Evolutionary conservation across 257 asterid species (phyloP), one percentile per base, ranked within the genome.

Genomic region (Lithospermum erythrorhizon): DNA sequence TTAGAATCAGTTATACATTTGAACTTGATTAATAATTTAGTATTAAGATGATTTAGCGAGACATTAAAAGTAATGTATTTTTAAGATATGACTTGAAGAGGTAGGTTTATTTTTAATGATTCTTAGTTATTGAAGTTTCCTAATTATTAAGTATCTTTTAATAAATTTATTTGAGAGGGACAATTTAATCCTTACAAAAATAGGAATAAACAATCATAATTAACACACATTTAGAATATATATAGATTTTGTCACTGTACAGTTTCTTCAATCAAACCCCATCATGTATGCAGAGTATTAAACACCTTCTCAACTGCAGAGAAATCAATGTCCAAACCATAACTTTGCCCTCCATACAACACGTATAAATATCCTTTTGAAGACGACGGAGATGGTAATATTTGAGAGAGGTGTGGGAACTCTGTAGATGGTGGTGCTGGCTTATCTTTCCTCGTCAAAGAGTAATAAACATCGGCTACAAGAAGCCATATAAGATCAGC

Each of bases 401-500:
- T 60, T 64, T 73, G 67, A 14, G 68, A 24, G 21, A 91, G 49
- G 15, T 78, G 89, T 0, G 90, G 93, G 64, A 81, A 78, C 49
- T 82, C 90, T 0, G 68, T 21, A 6, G 74, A 61, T 0, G 95
- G 96, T 0, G 94, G 85, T 7, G 53, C 20, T 53, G 79, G 85
- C 47, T 41, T 21, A 23, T 75, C 79, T 45, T 55, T 73, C 74
- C 64, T 79, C 66, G 69, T 75, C 21, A 56, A 24, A 22, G 95
- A 84, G 77, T 84, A 93, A 75, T 93, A 83, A 62, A 93, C 90
- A 71, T 93, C 98, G 24, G 95, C 94, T 21, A 89, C 45, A 53
- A 93, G 97, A 67, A 93, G 79, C 98, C 98, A 93, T 64, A 88
- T 73, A 54, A 88, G 87, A 72, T 93, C 98, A 21, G 97, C 82